Conservation (phyloP, 768 basidiomycete genomes). For the Suillus plorans region DNA sequence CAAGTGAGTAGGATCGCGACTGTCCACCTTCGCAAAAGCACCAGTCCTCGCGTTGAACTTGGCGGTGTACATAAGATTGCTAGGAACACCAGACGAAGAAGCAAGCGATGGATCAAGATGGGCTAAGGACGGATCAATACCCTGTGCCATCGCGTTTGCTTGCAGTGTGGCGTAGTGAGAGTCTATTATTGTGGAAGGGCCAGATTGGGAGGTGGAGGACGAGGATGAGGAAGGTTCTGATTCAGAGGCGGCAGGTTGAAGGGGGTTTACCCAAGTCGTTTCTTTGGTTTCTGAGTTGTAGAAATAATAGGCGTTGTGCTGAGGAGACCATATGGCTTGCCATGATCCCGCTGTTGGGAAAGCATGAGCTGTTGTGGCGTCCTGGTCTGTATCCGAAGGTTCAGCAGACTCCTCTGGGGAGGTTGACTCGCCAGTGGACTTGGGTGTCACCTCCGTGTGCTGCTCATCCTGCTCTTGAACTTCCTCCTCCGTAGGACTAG, state of each 20-base stretch:
- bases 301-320: conserved; percentile 84
- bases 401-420: conserved; percentile 8
- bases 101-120: conserved; percentile 74
- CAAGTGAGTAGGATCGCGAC: conserved; percentile 71
- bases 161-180: conserved; percentile 53
- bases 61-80: conserved; percentile 53
- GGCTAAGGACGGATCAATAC: conserved; percentile 82
- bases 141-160: conserved; percentile 71
- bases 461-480: background rate
- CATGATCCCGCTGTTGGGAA: conserved; percentile 43
- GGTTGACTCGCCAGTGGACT: conserved; percentile 7
- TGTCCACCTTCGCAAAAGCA: conserved; percentile 63
- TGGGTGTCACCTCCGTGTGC: background rate
- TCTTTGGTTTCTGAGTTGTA: conserved; percentile 72
- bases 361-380: conserved; percentile 11
- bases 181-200: conserved; percentile 26
- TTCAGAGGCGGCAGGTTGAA: conserved; percentile 40
- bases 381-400: conserved; percentile 7
- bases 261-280: conserved; percentile 84
- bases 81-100: conserved; percentile 30
- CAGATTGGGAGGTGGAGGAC: conserved; percentile 16
- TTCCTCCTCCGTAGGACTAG: conserved; percentile 6
- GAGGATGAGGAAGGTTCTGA: conserved; percentile 21
- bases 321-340: conserved; percentile 81
- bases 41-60: conserved; percentile 85